Evolutionary conservation across 2,329 filamentous ascomycete species (phyloP).

Genomic region (Alternaria infectoria): DNA sequence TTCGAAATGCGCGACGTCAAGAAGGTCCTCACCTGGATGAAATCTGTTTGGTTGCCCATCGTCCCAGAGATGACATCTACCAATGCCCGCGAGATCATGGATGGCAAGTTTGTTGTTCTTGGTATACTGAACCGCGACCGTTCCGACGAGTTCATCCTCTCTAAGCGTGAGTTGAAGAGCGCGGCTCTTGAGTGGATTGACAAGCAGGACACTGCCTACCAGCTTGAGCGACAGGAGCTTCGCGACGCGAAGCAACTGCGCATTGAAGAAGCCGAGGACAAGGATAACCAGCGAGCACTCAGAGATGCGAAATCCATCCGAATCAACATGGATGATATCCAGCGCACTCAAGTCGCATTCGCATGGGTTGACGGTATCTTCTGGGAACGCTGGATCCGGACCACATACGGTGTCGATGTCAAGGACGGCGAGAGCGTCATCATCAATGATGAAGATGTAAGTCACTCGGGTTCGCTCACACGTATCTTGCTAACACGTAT

Average conservation of each 20-base stretch:
- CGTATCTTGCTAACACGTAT: conserved; percentile 8
- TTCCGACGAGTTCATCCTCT: conserved; percentile 76
- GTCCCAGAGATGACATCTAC: conserved; percentile 90
- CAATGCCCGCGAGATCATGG: conserved; percentile 95
- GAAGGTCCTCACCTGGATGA: conserved; percentile 89
- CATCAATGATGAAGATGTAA: conserved; percentile 96
- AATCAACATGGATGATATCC: conserved; percentile 87
- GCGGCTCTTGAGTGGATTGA: conserved; percentile 98
- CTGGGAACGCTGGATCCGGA: conserved; percentile 95
- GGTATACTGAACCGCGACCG: conserved; percentile 84
- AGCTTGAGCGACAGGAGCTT: conserved; percentile 89
- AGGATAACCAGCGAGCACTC: conserved; percentile 85
- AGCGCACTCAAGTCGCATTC: conserved; percentile 88
- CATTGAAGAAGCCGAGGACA: conserved; percentile 95
- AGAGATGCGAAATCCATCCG: conserved; percentile 87
- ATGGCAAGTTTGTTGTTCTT: conserved; percentile 91
- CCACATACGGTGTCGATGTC: conserved; percentile 92
- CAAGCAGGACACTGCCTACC: conserved; percentile 88
- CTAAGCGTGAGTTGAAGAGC: conserved; percentile 90
- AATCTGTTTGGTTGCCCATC: conserved; percentile 92
- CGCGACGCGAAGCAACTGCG: conserved; percentile 93
- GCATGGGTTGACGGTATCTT: conserved; percentile 97
- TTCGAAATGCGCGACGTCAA: conserved; percentile 90
- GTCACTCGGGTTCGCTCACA: conserved; percentile 44
- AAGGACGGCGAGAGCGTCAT: conserved; percentile 87